Percentiles rank a stretch among this genome's conserved stretches.
phyloP scores from a whole-genome alignment of 345 rosid genomes.

The Moricandia arvensis region DNA sequence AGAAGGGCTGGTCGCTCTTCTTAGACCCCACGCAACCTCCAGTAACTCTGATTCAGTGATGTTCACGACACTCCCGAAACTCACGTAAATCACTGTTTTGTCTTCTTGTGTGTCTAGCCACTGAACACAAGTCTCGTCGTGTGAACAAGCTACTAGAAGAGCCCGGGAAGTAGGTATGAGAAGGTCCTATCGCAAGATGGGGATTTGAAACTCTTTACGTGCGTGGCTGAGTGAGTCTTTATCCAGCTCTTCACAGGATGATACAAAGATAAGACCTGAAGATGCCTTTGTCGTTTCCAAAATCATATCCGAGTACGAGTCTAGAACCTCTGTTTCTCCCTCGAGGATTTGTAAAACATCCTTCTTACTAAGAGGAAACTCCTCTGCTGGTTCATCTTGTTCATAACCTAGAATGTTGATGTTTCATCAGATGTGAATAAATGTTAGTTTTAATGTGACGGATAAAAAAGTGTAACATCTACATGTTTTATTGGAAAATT shows the following conservation, averaged over 20 bases:
- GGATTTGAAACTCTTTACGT: conserved; percentile 36
- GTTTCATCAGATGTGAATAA: too few relatives aligned
- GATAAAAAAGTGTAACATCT: too few relatives aligned
- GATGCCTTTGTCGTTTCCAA: conserved; percentile 29
- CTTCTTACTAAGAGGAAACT: conserved; percentile 29
- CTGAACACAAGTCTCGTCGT: conserved; percentile 41
- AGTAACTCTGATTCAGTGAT: conserved; percentile 31
- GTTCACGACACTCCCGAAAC: conserved; percentile 45
- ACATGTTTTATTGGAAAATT: too few relatives aligned
- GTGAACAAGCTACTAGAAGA: conserved; percentile 37
- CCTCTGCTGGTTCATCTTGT: conserved; percentile 10
- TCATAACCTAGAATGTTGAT: too few relatives aligned
- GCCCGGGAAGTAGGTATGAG: conserved; percentile 12
- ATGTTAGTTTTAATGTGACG: too few relatives aligned
- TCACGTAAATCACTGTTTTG: conserved; percentile 48
- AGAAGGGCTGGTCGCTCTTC: conserved; percentile 42
- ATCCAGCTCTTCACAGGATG: conserved; percentile 59
- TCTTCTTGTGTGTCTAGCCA: conserved; percentile 53
- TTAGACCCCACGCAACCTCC: conserved; percentile 52
- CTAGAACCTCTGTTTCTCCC: background rate
- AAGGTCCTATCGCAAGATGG: conserved; percentile 61
- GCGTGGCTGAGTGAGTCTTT: conserved; percentile 47
- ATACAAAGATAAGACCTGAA: conserved; percentile 49
- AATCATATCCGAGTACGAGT: background rate
- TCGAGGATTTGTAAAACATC: conserved; percentile 8